phyloP scores from a whole-genome alignment of 441 rosid species.

The Raphanus hybrid region DNA sequence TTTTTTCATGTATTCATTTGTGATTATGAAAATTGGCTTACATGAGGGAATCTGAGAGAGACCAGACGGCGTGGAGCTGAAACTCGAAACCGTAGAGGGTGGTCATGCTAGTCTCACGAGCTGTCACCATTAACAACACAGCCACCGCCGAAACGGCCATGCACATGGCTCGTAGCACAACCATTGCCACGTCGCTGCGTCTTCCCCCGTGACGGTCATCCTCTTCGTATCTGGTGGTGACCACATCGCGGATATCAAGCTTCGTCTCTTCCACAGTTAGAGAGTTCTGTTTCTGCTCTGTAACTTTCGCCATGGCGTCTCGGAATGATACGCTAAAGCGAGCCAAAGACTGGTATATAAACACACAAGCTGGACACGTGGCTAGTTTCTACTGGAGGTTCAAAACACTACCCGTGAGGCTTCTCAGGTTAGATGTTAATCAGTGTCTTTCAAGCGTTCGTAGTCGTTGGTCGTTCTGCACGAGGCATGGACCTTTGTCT shows the following conservation, averaged over 20 bases:
- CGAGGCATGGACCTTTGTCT: constrained; percentile 3
- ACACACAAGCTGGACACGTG: constrained; percentile 16
- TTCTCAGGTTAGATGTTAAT: constrained; percentile 32
- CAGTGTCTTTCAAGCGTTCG: constrained; percentile 28
- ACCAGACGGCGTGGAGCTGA: constrained; percentile 72
- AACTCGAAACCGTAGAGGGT: constrained; percentile 70
- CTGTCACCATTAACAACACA: constrained; percentile 69
- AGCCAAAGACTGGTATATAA: constrained; percentile 14
- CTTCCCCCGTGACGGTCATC: constrained; percentile 12
- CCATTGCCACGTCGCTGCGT: constrained; percentile 49
- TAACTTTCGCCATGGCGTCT: constrained; percentile 49
- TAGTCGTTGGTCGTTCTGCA: constrained; percentile 11
- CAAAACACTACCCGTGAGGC: constrained; percentile 37
- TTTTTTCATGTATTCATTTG: too few relatives aligned
- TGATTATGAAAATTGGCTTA: too few relatives aligned
- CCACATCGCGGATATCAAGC: constrained; percentile 29
- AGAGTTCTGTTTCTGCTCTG: constrained; percentile 40
- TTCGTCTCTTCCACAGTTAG: constrained; percentile 27
- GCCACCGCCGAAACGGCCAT: constrained; percentile 54
- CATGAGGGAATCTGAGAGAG: constrained; percentile 49
- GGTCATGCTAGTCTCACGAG: constrained; percentile 59
- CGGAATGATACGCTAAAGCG: not conserved
- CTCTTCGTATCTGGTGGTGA: constrained; percentile 26
- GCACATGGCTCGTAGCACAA: constrained; percentile 57
- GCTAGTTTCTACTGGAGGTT: not conserved